Base-by-base conservation (phyloP, 306 rosid genomes). In the Parietaria judaica region DNA sequence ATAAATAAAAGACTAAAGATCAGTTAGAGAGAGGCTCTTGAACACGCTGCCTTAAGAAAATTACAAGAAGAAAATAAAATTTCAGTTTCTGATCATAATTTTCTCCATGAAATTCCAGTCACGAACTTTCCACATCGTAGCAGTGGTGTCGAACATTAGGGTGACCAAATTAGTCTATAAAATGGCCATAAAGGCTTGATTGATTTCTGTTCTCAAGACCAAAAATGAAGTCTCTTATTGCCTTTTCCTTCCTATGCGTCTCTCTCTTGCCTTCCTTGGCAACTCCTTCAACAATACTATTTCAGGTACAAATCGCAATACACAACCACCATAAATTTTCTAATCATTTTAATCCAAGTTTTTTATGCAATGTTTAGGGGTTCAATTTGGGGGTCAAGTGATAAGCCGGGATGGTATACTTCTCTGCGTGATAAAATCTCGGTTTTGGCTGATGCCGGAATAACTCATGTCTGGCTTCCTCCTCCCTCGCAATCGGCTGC, bases 401-500 rank as follows among this genome's bases (percentile, higher is more conserved):
- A 36, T 31, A 81, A 80, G 68, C 79, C 82, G 17, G 91, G 89
- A 41, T 86, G 95, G 95, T 89, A 89, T 74, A 89, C 81, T 72
- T 64, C 77, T 0, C 68, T 89, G 35, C 76, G 83, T 69, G 78
- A 74, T 72, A 6, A 67, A 6, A 74, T 86, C 58, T 76, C 89
- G 44, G 95, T 86, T 46, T 54, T 89, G 1, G 84, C 82, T 9
- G 60, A 43, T 55, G 86, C 86, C 0, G 84, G 88, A 68, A 69
- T 86, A 1, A 83, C 95, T 43, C 96, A 89, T 69, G 87, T 89
- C 67, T 89, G 96, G 95, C 95, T 89, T 68, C 96, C 96, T 78
- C 96, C 96, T 65, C 74, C 96, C 11, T 81, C 95, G 61, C 89
- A 89, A 10, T 74, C 91, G 5, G 83, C 23, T 67, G 56, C 61